Base-by-base conservation (phyloP, 306 rosid species). In the Trichosanthes cucumerina region DNA sequence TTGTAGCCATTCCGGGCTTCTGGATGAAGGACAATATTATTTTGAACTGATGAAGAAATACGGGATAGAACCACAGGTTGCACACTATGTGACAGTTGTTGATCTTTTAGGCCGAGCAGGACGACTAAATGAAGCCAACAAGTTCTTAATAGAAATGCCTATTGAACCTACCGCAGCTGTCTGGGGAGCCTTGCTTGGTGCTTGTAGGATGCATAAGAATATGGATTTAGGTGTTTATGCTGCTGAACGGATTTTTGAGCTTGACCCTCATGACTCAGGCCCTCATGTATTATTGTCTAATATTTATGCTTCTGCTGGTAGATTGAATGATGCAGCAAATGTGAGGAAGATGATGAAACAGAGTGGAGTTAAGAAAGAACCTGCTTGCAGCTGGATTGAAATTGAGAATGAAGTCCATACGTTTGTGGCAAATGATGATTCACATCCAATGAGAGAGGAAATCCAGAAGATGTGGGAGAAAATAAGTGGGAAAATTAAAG, bases 361-460 rank as follows among this genome's bases (percentile, higher is more conserved):
- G 53, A 80, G 73, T 31, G 83, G 83, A 15, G 79, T 80, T 62
- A 80, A 80, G 50, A 80, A 80, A 58, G 52, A 80, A 58, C 83
- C 83, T 14, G 83, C 83, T 36, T 80, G 83, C 38, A 80, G 83
- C 73, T 80, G 83, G 83, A 79, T 80, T 46, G 83, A 80, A 63
- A 73, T 80, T 26, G 83, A 74, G 83, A 80, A 80, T 60, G 59
- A 50, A 44, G 74, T 80, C 21, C 83, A 80, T 26, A 33, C 60
- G 50, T 80, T 80, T 46, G 71, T 80, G 47, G 71, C 83, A 15
- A 80, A 73, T 39, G 82, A 80, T 49, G 75, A 73, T 58, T 50
- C 63, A 33, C 83, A 80, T 44, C 74, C 15, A 43, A 38, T 72
- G 74, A 46, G 31, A 49, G 79, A 46, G 4, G 83, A 80, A 68